Base-by-base conservation (phyloP, 75 land plant genomes). In the Cryptomeria japonica region DNA sequence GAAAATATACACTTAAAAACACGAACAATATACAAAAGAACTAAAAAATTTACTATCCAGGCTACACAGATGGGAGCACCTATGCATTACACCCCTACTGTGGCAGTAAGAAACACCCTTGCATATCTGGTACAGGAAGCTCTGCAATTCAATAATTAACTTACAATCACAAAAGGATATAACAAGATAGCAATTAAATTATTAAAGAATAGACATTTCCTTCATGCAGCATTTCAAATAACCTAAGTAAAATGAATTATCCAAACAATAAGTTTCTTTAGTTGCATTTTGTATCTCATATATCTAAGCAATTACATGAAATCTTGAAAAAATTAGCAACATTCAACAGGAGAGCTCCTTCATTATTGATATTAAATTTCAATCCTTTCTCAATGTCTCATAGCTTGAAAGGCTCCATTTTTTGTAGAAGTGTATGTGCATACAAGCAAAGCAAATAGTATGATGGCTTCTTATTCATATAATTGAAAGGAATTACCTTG, bases 71-170 rank as follows among this genome's bases (percentile, higher is more conserved):
- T 75, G 36, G 28, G 75, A 36, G 31, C 56, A 94, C 98, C 98
- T 95, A 90, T 97, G 99, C 80, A 97, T 87, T 0, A 97, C 93
- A 25, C 97, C 97, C 88, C 92, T 95, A 77, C 94, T 92, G 79
- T 97, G 97, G 91, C 96, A 95, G 85, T 92, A 94, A 80, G 96
- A 95, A 47, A 97, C 92, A 70, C 99, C 95, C 79, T 91, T 91
- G 89, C 92, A 91, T 46, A 94, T 80, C 53, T 94, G 94, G 53
- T 91, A 94, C 94, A 93, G 88, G 34, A 93, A 90, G n/a, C 85
- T 92, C 95, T 94, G 91, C 36, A 80, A 78, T 42, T 56, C 84
- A 86, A 88, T 7, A 34, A 61, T 15, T 34, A 84, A 75, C 83
- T 25, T 28, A 64, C 22, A 5, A 64, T 64, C 70, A 25, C 1